phyloP scores from a whole-genome alignment of 169 alveolate genomes.

The Babesia divergens region DNA sequence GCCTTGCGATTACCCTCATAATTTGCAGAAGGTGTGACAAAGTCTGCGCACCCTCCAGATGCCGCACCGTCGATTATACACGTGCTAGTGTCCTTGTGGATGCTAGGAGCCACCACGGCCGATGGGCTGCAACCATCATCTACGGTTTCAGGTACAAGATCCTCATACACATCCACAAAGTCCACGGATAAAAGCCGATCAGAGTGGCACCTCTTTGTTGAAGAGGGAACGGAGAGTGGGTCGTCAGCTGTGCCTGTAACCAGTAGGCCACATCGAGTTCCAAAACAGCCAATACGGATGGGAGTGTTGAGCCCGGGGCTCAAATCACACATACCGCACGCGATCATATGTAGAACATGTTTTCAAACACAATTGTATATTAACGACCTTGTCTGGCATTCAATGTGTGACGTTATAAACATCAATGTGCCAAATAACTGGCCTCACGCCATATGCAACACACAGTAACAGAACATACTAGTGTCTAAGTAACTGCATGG shows the following conservation, averaged over 20 bases:
- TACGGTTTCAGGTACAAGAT: not conserved
- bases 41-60: slow-evolving; percentile 10
- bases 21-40: not conserved
- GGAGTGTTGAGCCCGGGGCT: slow-evolving; percentile 18
- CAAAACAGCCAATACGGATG: not conserved
- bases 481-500: too few relatives aligned
- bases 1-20: too few relatives aligned
- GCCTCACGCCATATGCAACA: too few relatives aligned
- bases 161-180: not conserved
- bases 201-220: not conserved
- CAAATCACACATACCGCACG: slow-evolving; percentile 10
- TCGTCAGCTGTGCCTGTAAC: slow-evolving; percentile 59
- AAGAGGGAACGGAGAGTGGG: slow-evolving; percentile 31
- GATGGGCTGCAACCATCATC: not conserved
- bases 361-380: too few relatives aligned
- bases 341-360: not conserved
- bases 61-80: not conserved
- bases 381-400: too few relatives aligned
- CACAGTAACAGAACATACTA: too few relatives aligned
- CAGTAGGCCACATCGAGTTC: slow-evolving; percentile 8
- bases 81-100: not conserved
- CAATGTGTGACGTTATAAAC: too few relatives aligned
- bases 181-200: not conserved
- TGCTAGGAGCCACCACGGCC: not conserved
- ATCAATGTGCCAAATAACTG: too few relatives aligned